Evolutionary conservation across 805 yeast species (phyloP).

Genomic region (Saccharomycopsis fermentans): DNA sequence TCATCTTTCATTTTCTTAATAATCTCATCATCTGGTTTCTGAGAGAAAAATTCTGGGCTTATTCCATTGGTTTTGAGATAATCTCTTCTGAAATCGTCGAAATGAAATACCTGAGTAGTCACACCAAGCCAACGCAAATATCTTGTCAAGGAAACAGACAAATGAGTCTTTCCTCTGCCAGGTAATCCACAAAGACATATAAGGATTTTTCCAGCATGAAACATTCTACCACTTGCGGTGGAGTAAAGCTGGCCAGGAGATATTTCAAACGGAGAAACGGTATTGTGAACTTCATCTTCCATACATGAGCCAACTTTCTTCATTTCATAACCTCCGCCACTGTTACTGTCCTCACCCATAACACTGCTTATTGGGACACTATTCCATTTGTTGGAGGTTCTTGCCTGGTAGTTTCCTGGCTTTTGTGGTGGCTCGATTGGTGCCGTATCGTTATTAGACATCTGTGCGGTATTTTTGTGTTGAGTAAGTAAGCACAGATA

Average conservation of each 20-base stretch:
- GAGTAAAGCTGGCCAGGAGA: constrained; percentile 91
- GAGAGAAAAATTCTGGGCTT: constrained; percentile 60
- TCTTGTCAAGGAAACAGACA: constrained; percentile 84
- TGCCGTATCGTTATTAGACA: constrained; percentile 17
- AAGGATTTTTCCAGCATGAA: constrained; percentile 91
- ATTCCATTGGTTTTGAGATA: constrained; percentile 36
- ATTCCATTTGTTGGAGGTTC: constrained; percentile 42
- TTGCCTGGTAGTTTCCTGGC: constrained; percentile 46
- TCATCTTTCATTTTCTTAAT: constrained; percentile 45
- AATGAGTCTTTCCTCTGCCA: constrained; percentile 90
- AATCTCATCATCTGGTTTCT: constrained; percentile 25
- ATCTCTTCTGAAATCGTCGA: constrained; percentile 76
- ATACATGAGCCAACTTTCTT: background rate
- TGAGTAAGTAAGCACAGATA: background rate
- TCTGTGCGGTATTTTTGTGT: background rate
- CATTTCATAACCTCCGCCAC: background rate
- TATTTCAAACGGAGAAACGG: constrained; percentile 49
- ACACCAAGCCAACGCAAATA: constrained; percentile 96
- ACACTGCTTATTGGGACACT: background rate
- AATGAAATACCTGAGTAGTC: constrained; percentile 80
- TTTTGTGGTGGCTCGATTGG: constrained; percentile 33
- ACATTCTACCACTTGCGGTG: constrained; percentile 84
- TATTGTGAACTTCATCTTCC: constrained; percentile 58
- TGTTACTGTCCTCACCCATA: background rate
- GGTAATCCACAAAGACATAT: constrained; percentile 88